Conservation (phyloP, 2,329 filamentous ascomycete species). For the Diaporthe citri region DNA sequence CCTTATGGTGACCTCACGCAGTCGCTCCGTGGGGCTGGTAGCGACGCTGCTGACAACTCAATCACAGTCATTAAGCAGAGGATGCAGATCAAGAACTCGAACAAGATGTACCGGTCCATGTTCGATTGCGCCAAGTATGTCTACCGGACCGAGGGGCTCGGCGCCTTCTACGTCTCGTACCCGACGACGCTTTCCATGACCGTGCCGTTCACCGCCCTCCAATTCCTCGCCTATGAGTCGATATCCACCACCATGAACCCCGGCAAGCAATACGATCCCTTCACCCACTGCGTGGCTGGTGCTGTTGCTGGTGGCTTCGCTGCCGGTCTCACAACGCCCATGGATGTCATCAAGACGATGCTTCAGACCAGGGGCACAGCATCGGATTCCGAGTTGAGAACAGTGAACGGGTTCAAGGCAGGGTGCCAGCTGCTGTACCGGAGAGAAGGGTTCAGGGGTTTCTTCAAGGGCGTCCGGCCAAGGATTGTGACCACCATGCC, state of each 20-base stretch:
- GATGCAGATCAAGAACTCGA: constrained; percentile 98
- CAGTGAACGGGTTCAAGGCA: constrained; percentile 84
- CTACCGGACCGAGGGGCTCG: constrained; percentile 87
- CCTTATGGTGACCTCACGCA: background rate
- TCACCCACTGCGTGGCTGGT: constrained; percentile 93
- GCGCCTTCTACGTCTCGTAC: constrained; percentile 98
- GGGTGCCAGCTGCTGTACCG: constrained; percentile 85
- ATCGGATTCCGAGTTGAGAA: constrained; percentile 82
- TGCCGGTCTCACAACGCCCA: constrained; percentile 91
- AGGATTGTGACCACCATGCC: constrained; percentile 97
- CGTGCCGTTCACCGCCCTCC: constrained; percentile 95
- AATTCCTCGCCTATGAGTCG: constrained; percentile 98
- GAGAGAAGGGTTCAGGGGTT: constrained; percentile 86
- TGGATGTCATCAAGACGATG: constrained; percentile 98
- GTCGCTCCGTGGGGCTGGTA: background rate
- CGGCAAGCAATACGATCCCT: constrained; percentile 85
- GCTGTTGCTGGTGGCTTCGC: constrained; percentile 94
- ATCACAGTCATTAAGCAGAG: constrained; percentile 94
- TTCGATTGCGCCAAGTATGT: constrained; percentile 88
- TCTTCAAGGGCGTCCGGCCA: constrained; percentile 93
- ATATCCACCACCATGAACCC: constrained; percentile 96
- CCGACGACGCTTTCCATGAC: constrained; percentile 99
- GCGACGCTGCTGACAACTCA: constrained; percentile 26
- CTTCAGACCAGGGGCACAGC: constrained; percentile 91
- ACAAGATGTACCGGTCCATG: constrained; percentile 86